Evolutionary conservation across 169 alveolate genomes (phyloP), one percentile per base, ranked within the genome.

Genomic region (Eimeria falciformis): DNA sequence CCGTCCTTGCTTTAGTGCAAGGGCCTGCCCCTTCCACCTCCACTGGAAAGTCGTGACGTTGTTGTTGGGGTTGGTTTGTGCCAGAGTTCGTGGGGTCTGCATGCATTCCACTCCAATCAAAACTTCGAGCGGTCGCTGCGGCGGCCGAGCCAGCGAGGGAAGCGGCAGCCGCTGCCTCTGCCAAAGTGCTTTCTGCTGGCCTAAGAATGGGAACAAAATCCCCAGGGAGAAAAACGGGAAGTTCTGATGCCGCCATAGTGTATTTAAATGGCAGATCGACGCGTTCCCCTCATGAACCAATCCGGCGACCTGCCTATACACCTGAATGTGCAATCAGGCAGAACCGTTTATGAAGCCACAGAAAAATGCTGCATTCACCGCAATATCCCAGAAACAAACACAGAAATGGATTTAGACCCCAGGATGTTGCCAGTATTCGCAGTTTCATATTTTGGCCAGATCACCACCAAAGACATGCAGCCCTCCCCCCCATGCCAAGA

Each of bases 191-290:
- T 79, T 79, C 75, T 40, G 89, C 50, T 14, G 12, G 89, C 33
- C 29, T 56, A 27, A 79, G 29, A 4, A 79, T 18, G 14, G 89
- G 89, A 73, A 56, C 50, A n/a, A 43, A 79, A 73, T 79, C 89
- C 29, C 89, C 89, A 12, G 89, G 89, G 37, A 79, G 89, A 65
- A 79, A 79, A 3, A 79, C 89, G 18, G 89, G 25, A 79, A 55
- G 37, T 12, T 43, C 89, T 5, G 45, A 50, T 1, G 73, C 21
- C 11, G 75, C 73, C 89, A 79, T 79, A 14, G 2, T 33, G 40
- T 33, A 33, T 33, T 33, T 33, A 33, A 33, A 33, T 33, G 40
- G 40, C 40, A 33, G 40, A 33, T 33, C 40, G 2, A 33, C 40
- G 40, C 40, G 40, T 33, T 33, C 40, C 40, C 40, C 40, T 33